These are phyloP conservation scores for Solanum chacoense DNA, from an alignment of 305 asterid species.

Conservation along the genomic window DNA sequence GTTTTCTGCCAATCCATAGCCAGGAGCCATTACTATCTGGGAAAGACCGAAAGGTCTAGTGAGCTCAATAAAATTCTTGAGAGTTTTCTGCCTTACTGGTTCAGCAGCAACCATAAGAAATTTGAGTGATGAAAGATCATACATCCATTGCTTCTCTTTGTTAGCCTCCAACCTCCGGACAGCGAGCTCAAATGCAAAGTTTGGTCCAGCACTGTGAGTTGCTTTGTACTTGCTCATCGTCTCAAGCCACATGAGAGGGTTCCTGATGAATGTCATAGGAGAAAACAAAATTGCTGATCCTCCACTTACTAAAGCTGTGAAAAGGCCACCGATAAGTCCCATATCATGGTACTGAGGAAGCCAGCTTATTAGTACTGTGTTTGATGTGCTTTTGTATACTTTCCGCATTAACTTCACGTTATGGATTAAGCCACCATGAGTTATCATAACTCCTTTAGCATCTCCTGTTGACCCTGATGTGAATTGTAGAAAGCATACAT, in stretches of 20 bases:
- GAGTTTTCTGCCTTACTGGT: slow-evolving; percentile 65
- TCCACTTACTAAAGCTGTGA: slow-evolving; percentile 68
- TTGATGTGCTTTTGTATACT: slow-evolving; percentile 64
- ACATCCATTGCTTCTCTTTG: slow-evolving; percentile 26
- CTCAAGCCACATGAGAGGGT: slow-evolving; percentile 70
- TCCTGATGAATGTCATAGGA: slow-evolving; percentile 73
- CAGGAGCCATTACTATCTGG: slow-evolving; percentile 66
- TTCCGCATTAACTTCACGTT: slow-evolving; percentile 66
- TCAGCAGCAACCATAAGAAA: slow-evolving; percentile 84
- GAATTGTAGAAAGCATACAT: slow-evolving; percentile 63
- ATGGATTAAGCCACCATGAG: slow-evolving; percentile 68
- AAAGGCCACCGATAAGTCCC: slow-evolving; percentile 87
- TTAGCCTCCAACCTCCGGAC: slow-evolving; percentile 50
- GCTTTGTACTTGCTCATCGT: slow-evolving; percentile 46
- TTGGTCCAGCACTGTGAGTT: slow-evolving; percentile 86
- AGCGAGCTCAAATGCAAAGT: slow-evolving; percentile 63
- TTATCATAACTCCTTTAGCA: slow-evolving; percentile 78
- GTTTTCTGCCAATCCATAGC: slow-evolving; percentile 84
- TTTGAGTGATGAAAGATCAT: slow-evolving; percentile 54
- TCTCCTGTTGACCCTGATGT: slow-evolving; percentile 89
- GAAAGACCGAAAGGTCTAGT: slow-evolving; percentile 55
- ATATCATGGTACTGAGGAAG: slow-evolving; percentile 86
- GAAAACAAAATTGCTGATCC: slow-evolving; percentile 58
- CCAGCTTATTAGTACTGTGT: slow-evolving; percentile 73
- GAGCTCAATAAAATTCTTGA: slow-evolving; percentile 52